phyloP scores from a whole-genome alignment of 257 asterid species.

The Przewalskia tangutica region DNA sequence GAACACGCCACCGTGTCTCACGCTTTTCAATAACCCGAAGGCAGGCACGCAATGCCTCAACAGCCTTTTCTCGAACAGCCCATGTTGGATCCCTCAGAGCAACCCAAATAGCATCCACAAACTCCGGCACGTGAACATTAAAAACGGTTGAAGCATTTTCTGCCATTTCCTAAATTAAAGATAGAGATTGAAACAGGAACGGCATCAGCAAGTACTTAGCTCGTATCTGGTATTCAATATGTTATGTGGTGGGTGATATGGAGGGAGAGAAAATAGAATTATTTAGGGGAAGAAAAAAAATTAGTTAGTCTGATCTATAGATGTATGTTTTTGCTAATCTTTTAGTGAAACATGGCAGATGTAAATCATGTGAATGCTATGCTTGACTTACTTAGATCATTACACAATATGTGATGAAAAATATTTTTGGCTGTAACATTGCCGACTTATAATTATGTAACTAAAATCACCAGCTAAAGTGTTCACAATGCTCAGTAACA shows the following conservation, averaged over 20 bases:
- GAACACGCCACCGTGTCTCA: slow-evolving; percentile 99
- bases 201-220: not conserved
- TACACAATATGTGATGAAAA: not conserved
- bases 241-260: not conserved
- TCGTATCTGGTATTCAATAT: not conserved
- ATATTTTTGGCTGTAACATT: not conserved
- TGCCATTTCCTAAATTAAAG: slow-evolving; percentile 81
- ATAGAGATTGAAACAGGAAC: slow-evolving; percentile 1
- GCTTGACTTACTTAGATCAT: not conserved
- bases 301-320: not conserved
- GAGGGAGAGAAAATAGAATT: not conserved
- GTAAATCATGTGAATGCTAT: not conserved
- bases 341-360: not conserved
- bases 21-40: slow-evolving; percentile 96
- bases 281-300: no score
- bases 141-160: slow-evolving; percentile 98
- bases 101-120: slow-evolving; percentile 98
- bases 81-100: slow-evolving; percentile 87
- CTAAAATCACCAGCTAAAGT: not conserved
- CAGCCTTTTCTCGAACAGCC: slow-evolving; percentile 88
- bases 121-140: slow-evolving; percentile 92
- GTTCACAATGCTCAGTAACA: not conserved
- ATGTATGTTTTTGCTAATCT: not conserved
- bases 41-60: slow-evolving; percentile 97
- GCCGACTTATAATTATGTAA: not conserved